Percentiles rank a stretch among this genome's conserved stretches.
phyloP scores from a whole-genome alignment of 164 flowering plant species.

The Umbilicus rupestris region DNA sequence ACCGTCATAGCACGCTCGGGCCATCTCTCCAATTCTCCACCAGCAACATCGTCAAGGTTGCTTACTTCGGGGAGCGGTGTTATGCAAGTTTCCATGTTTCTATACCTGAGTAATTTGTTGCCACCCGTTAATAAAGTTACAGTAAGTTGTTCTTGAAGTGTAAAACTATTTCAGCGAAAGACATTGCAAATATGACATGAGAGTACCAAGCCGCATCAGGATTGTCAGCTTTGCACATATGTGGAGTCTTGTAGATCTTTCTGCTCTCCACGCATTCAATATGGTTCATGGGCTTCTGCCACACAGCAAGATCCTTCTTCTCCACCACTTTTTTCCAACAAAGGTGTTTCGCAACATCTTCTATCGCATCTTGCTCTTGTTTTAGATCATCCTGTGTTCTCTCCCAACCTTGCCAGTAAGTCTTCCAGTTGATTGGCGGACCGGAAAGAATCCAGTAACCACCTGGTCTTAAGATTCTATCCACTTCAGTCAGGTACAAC shows the following conservation, averaged over 20 bases:
- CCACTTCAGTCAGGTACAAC: constrained; percentile 73
- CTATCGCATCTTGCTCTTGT: constrained; percentile 78
- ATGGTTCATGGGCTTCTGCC: constrained; percentile 92
- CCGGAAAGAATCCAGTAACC: constrained; percentile 98
- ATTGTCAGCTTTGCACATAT: constrained; percentile 74
- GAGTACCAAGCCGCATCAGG: constrained; percentile 76
- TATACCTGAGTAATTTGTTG: constrained; percentile 46
- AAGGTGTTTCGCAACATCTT: constrained; percentile 56
- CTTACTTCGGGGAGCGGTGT: constrained; percentile 78
- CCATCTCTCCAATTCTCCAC: constrained; percentile 82
- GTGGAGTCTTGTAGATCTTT: constrained; percentile 41
- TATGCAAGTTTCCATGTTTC: constrained; percentile 75
- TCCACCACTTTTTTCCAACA: constrained; percentile 92
- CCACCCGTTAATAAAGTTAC: background rate
- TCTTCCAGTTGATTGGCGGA: constrained; percentile 88
- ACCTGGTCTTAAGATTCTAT: constrained; percentile 90
- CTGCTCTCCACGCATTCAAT: constrained; percentile 47
- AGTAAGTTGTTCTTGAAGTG: background rate
- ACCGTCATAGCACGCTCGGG: constrained; percentile 71
- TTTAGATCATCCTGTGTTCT: constrained; percentile 83
- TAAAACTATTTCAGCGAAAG: background rate
- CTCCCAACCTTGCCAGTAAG: constrained; percentile 94
- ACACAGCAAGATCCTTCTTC: constrained; percentile 66
- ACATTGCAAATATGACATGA: background rate
- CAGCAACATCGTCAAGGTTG: constrained; percentile 61